Base-by-base conservation (phyloP, 331 rosid species). In the Rhamnella rubrinervis region DNA sequence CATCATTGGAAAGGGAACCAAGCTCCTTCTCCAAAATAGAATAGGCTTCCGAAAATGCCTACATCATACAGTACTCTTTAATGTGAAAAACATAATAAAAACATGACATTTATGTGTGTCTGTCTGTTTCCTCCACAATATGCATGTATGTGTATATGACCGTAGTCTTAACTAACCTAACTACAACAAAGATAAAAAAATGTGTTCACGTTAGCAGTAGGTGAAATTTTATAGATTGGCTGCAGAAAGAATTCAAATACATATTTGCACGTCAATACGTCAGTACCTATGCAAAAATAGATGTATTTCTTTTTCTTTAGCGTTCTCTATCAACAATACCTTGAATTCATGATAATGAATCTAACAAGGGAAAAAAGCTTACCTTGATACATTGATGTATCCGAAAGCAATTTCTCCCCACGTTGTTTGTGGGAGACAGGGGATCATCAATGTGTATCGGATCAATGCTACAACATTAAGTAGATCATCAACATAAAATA, bases 361-460 rank as follows among this genome's bases (percentile, higher is more conserved):
- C 64, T 57, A 31, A 65, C 61, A 63, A 61, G 69, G 65, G 0
- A 49, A 26, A 41, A 49, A 41, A 55, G 18, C 71, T 77, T 80
- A 93, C 98, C 98, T 93, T 93, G 73, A 93, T 91, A 73, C 98
- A 93, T 65, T 93, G 98, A 81, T 93, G 98, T 77, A 93, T 91
- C 39, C 98, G 85, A 74, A 93, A 93, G 85, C 98, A 93, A 89
- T 93, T 93, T 79, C 97, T 83, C 71, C 98, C 98, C 66, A 93
- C 98, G 61, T 93, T 93, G 78, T 93, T 91, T 63, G 84, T 84
- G 57, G 96, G 95, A 39, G 72, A 93, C 76, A 93, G 95, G 65
- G 98, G 98, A 81, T 93, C 98, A 80, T 91, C 98, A 28, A 93
- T 84, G 75, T 93, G 98, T 71, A 93, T 84, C 59, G 98, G 98